phyloP scores from a whole-genome alignment of 176 grass and related monocot species.

The Ensete glaucum region DNA sequence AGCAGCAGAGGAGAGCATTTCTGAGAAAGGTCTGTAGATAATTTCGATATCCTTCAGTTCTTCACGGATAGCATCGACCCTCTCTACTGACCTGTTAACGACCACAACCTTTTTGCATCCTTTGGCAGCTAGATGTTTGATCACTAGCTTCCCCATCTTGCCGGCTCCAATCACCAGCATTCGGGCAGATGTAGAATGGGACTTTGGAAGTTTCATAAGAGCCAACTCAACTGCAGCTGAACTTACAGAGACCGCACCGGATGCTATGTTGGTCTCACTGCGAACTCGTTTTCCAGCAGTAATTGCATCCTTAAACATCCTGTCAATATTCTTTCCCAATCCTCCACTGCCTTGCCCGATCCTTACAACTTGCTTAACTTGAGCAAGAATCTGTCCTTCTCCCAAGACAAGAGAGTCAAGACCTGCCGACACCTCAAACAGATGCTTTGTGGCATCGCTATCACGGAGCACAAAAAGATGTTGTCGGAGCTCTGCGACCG shows the following conservation, averaged over 20 bases:
- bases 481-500: constrained; percentile 1
- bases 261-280: constrained; percentile 17
- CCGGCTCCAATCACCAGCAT: constrained; percentile 19
- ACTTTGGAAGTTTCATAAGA: constrained; percentile 15
- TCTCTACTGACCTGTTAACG: constrained; percentile 12
- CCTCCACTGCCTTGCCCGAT: constrained; percentile 14
- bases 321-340: constrained; percentile 21
- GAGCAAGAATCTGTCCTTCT: constrained; percentile 21
- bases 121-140: constrained; percentile 18
- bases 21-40: constrained; percentile 17
- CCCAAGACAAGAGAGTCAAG: constrained; percentile 19
- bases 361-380: constrained; percentile 22
- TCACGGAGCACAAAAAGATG: constrained; percentile 15
- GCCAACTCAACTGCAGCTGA: constrained; percentile 19
- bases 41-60: constrained; percentile 13
- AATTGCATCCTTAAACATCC: constrained; percentile 23
- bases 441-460: constrained; percentile 7
- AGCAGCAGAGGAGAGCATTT: constrained; percentile 6
- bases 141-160: constrained; percentile 19
- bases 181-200: constrained; percentile 1
- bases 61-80: constrained; percentile 11
- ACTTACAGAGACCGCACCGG: constrained; percentile 16
- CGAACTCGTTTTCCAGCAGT: constrained; percentile 19
- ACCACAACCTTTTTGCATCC: constrained; percentile 5
- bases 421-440: constrained; percentile 17